Evolutionary conservation across 225 moss, liverwort and hornwort genomes (phyloP).

Genomic region (Physcomitrellopsis africana): DNA sequence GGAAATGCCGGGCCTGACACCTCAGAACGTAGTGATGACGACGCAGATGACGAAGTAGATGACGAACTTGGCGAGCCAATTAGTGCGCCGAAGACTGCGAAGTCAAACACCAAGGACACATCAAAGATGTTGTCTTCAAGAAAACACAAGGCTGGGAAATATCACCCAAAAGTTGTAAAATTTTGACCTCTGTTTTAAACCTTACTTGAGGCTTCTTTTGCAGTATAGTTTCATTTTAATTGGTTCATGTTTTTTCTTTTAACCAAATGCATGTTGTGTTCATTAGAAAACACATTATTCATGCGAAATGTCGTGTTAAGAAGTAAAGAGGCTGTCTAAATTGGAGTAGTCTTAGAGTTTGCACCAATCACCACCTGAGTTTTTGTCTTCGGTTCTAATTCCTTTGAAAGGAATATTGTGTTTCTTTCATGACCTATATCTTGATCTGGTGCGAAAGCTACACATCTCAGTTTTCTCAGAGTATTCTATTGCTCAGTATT

Average conservation of each 20-base stretch:
- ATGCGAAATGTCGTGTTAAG: conserved; percentile 3
- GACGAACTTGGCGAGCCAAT: conserved; percentile 25
- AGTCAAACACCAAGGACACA: conserved; percentile 27
- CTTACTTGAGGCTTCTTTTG: background rate
- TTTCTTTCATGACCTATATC: background rate
- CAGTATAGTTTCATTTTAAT: conserved; percentile 4
- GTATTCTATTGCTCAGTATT: too few relatives aligned
- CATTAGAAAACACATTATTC: conserved; percentile 8
- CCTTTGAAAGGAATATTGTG: background rate
- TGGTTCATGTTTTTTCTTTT: background rate
- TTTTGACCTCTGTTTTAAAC: conserved; percentile 34
- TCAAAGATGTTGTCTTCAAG: conserved; percentile 34
- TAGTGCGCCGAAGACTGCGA: conserved; percentile 29
- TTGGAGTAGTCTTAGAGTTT: background rate
- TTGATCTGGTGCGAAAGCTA: background rate
- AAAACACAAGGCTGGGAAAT: conserved; percentile 33
- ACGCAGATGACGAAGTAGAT: conserved; percentile 32
- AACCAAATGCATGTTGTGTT: background rate
- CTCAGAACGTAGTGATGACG: conserved; percentile 36
- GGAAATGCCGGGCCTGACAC: conserved; percentile 35
- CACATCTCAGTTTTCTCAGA: background rate
- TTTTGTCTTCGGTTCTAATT: background rate
- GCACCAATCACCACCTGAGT: background rate
- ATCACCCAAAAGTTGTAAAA: conserved; percentile 59
- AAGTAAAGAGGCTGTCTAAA: conserved; percentile 7